These are phyloP conservation scores for Glycine tomentella DNA, from an alignment of 306 rosid species.

Conservation along the genomic window DNA sequence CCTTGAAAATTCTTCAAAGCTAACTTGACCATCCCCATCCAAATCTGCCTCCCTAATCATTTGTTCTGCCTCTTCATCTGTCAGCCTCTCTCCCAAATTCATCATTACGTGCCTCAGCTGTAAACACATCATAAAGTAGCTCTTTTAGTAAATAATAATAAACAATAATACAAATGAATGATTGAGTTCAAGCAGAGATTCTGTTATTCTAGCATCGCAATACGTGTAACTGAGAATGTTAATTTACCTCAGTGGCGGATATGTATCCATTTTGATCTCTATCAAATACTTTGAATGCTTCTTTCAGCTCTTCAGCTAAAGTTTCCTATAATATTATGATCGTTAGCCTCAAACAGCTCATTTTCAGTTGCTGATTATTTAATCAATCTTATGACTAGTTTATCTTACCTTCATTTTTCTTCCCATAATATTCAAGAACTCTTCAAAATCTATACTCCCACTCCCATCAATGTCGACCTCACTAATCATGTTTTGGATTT, in stretches of 20 bases:
- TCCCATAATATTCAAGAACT: slow-evolving; percentile 79
- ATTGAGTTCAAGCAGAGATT: neutral
- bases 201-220: neutral
- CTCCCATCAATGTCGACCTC: slow-evolving; percentile 77
- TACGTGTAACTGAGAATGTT: neutral
- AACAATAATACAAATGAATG: neutral
- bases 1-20: slow-evolving; percentile 72
- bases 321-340: slow-evolving; percentile 44
- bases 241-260: slow-evolving; percentile 71
- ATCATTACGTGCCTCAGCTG: slow-evolving; percentile 72
- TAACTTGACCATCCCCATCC: slow-evolving; percentile 82
- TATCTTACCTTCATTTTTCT: slow-evolving; percentile 73
- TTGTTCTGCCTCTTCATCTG: slow-evolving; percentile 74
- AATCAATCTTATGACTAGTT: neutral
- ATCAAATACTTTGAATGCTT: slow-evolving; percentile 87
- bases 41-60: slow-evolving; percentile 85
- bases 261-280: slow-evolving; percentile 85
- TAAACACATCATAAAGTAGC: neutral
- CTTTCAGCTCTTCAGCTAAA: slow-evolving; percentile 70
- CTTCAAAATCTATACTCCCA: slow-evolving; percentile 78
- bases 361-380: neutral
- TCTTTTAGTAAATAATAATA: neutral
- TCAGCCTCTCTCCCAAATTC: slow-evolving; percentile 75
- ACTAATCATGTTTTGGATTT: slow-evolving; percentile 74
- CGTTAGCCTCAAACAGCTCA: neutral